phyloP scores from a whole-genome alignment of 768 basidiomycete genomes.

The Russula olivacea region DNA sequence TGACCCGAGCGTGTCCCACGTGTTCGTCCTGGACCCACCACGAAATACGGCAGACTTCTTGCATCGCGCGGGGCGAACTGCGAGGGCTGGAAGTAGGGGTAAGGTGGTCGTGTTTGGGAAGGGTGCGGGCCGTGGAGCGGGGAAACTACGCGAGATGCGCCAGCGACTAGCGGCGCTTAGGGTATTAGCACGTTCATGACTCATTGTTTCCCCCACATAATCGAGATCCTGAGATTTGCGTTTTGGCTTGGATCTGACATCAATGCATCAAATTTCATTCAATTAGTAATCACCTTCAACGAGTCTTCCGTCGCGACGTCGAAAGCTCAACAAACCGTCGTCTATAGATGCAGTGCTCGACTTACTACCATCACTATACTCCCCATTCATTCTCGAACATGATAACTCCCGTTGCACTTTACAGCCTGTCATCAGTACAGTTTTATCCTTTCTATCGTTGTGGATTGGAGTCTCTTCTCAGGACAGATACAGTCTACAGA shows the following conservation, averaged over 20 bases:
- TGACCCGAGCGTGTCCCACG: slow-evolving; percentile 67
- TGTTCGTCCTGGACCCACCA: slow-evolving; percentile 85
- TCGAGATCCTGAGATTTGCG: background rate
- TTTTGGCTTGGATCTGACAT: background rate
- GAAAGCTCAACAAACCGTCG: too few species aligned
- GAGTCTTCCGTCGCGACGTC: too few species aligned
- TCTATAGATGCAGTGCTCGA: too few species aligned
- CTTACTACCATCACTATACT: too few species aligned
- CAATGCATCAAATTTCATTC: too few species aligned
- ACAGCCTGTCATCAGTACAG: too few species aligned
- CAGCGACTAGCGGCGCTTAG: slow-evolving; percentile 6
- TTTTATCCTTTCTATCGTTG: too few species aligned
- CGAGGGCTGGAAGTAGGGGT: slow-evolving; percentile 63
- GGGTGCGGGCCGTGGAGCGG: slow-evolving; percentile 56
- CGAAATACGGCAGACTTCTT: slow-evolving; percentile 88
- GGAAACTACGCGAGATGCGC: slow-evolving; percentile 26
- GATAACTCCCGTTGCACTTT: too few species aligned
- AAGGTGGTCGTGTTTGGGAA: slow-evolving; percentile 76
- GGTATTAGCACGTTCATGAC: background rate
- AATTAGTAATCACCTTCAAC: too few species aligned
- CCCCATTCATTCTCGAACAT: too few species aligned
- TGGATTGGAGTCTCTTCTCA: too few species aligned
- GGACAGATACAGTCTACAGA: too few species aligned
- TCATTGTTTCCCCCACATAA: background rate
- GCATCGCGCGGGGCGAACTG: slow-evolving; percentile 83